These are phyloP conservation scores for Chlorociboria aeruginascens DNA, from an alignment of 495 filamentous ascomycete genomes.

Conservation along the genomic window DNA sequence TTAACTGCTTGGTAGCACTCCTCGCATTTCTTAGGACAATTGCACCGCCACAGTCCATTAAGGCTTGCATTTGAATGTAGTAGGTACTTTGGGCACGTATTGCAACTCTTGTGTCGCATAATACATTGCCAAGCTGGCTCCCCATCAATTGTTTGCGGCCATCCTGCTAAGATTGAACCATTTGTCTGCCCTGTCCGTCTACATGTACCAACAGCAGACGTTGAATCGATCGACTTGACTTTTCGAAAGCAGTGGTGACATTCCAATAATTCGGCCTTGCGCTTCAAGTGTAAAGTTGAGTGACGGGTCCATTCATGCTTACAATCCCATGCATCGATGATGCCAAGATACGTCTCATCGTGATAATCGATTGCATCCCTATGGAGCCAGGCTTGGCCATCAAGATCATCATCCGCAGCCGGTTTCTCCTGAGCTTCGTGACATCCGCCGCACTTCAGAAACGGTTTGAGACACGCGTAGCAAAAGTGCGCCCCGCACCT, in stretches of 20 bases:
- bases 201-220: not conserved
- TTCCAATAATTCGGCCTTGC: not conserved
- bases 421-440: constrained; percentile 7
- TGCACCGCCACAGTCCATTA: not conserved
- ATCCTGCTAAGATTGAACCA: not conserved
- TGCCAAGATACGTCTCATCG: constrained; percentile 7
- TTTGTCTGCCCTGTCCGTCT: too few species aligned
- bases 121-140: constrained; percentile 4
- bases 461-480: constrained; percentile 11
- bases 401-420: constrained; percentile 11
- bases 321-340: constrained; percentile 12
- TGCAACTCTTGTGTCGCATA: not conserved
- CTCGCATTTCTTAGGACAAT: not conserved
- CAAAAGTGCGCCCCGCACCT: constrained; percentile 22
- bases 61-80: not conserved
- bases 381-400: constrained; percentile 6
- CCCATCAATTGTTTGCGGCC: not conserved
- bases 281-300: not conserved
- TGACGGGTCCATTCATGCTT: constrained; percentile 5
- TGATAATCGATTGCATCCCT: constrained; percentile 12
- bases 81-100: not conserved
- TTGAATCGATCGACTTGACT: not conserved
- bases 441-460: constrained; percentile 6
- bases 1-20: not conserved
- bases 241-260: constrained; percentile 15